Base-by-base conservation (phyloP, 2,329 filamentous ascomycete species). In the Ceratocystis papillata region DNA sequence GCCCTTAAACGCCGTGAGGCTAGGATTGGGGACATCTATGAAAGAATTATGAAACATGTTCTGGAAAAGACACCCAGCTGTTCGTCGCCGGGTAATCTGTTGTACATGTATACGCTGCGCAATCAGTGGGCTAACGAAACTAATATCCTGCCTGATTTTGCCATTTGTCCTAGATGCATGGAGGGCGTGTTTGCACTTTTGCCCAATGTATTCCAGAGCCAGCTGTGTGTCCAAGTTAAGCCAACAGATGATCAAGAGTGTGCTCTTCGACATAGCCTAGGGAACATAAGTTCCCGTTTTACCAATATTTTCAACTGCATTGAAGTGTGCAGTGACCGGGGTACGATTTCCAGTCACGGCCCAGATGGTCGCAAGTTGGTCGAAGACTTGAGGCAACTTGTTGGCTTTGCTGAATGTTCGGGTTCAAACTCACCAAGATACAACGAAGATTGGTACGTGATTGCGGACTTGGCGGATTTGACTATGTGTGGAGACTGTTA, bases 401-500 rank as follows among this genome's bases (percentile, higher is more conserved):
- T 61, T n/a, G 37, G 46, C 10, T 61, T 64, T 66, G 67, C 67
- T 5, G 41, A 48, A 80, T 80, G 22, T 75, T 77, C 3, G 75
- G 83, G 33, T 79, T 81, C 2, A 84, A 90, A 72, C 95, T 90
- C 72, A 77, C 78, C 22, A 80, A 84, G 44, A 84, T 88, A 72
- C 81, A 81, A 84, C 65, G 81, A 80, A 12, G 77, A 80, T 48
- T 96, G 92, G 92, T 86, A 95, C 74, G 85, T 83, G 65, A 90
- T 95, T 74, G 84, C 88, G 0, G 79, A 83, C 15, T 77, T 95
- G 0, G 89, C 88, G 0, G 83, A 91, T 61, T 84, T 96, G 71
- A 90, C 88, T 0, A 87, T 96, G 3, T 97, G 92, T 75, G 85
- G 88, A 69, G 89, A 93, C 74, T 97, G 92, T 74, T 96, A 88